phyloP scores from a whole-genome alignment of 2,329 filamentous ascomycete genomes.

The Cadophora sp. region DNA sequence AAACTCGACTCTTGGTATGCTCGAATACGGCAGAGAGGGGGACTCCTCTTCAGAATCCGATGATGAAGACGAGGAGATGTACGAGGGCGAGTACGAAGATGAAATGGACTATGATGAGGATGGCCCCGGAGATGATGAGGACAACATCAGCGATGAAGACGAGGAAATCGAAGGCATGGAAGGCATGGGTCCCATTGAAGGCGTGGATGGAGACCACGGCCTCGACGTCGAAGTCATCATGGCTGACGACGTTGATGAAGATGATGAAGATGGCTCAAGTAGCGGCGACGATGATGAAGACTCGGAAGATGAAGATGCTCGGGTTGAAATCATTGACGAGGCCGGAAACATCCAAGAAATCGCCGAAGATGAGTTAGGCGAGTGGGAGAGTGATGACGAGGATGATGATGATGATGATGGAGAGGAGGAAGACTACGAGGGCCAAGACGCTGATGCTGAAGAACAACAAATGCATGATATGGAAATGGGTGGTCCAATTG shows the following conservation, averaged over 20 bases:
- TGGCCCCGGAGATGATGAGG: constrained; percentile 72
- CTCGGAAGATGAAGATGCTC: constrained; percentile 55
- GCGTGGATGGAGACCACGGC: constrained; percentile 65
- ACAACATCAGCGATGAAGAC: constrained; percentile 89
- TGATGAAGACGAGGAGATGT: constrained; percentile 89
- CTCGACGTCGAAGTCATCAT: constrained; percentile 78
- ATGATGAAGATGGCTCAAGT: constrained; percentile 65
- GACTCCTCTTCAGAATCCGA: constrained; percentile 76
- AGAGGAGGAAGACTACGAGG: constrained; percentile 61
- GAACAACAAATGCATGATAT: constrained; percentile 56
- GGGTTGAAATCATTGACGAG: constrained; percentile 68
- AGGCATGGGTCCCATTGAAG: constrained; percentile 87
- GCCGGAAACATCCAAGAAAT: constrained; percentile 57
- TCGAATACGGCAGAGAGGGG: constrained; percentile 82
- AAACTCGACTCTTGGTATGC: constrained; percentile 93
- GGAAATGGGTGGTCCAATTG: constrained; percentile 54
- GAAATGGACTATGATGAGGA: constrained; percentile 60
- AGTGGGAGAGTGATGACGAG: constrained; percentile 68
- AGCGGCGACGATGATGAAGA: constrained; percentile 64
- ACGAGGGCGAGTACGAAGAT: constrained; percentile 89
- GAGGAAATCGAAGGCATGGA: constrained; percentile 83
- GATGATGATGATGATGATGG: constrained; percentile 63
- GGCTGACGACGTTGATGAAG: constrained; percentile 71
- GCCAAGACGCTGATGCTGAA: constrained; percentile 59
- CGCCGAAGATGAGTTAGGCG: constrained; percentile 64